Conservation (phyloP, 2,329 filamentous ascomycete genomes). For the Microcera coccophila region DNA sequence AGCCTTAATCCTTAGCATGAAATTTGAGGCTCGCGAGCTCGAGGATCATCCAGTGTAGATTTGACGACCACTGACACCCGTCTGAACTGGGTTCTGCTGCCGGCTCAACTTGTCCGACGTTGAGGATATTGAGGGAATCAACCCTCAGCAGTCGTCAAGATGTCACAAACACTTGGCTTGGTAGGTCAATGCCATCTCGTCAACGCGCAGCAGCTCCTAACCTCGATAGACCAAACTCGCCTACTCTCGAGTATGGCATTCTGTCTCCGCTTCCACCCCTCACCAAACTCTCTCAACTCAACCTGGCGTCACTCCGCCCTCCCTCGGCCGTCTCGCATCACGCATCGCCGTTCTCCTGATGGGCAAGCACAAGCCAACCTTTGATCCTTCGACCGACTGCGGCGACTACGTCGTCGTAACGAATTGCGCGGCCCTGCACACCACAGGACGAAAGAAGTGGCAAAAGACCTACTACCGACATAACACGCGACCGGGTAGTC, state of each 20-base stretch:
- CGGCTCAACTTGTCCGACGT: slow-evolving; percentile 11
- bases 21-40: slow-evolving; percentile 13
- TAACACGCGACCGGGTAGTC: slow-evolving; percentile 80
- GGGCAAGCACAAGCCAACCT: slow-evolving; percentile 99
- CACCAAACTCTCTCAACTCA: slow-evolving; percentile 58
- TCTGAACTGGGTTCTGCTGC: slow-evolving; percentile 10
- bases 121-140: slow-evolving; percentile 14
- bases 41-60: slow-evolving; percentile 18
- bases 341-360: slow-evolving; percentile 84
- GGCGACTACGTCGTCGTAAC: slow-evolving; percentile 97
- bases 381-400: slow-evolving; percentile 95
- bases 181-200: slow-evolving; percentile 42
- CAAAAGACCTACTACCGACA: slow-evolving; percentile 97
- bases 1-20: slow-evolving; percentile 12
- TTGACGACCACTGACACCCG: slow-evolving; percentile 14
- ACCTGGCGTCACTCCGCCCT: slow-evolving; percentile 60
- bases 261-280: slow-evolving; percentile 66
- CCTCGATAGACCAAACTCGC: slow-evolving; percentile 77
- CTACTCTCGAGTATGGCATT: slow-evolving; percentile 95
- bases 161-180: slow-evolving; percentile 77
- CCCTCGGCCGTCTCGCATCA: slow-evolving; percentile 85
- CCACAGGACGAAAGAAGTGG: slow-evolving; percentile 85
- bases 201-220: slow-evolving; percentile 4
- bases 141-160: slow-evolving; percentile 37
- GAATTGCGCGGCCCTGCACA: slow-evolving; percentile 79